These are phyloP conservation scores for Orbilia ellipsospora DNA, from an alignment of 2,329 filamentous ascomycete species.

Conservation along the genomic window DNA sequence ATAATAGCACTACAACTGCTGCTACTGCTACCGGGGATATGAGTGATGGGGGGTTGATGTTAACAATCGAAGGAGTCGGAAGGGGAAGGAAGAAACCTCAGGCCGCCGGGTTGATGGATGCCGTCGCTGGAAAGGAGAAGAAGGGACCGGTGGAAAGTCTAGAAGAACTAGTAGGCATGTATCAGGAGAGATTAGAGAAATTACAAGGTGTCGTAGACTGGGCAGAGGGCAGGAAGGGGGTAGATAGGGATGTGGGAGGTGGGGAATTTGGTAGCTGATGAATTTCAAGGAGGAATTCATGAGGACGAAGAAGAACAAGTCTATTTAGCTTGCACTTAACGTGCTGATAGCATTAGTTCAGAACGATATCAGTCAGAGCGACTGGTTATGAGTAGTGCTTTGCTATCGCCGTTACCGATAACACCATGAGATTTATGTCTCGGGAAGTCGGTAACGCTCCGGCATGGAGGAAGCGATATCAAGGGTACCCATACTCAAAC, in stretches of 20 bases:
- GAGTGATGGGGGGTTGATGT: conserved; percentile 68
- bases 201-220: conserved; percentile 50
- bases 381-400: background rate
- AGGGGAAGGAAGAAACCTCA: conserved; percentile 54
- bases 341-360: too few relatives aligned
- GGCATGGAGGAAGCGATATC: background rate
- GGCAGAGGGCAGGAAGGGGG: conserved; percentile 44
- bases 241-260: conserved; percentile 29
- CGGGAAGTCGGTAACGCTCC: background rate
- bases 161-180: conserved; percentile 46
- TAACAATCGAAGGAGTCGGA: conserved; percentile 71
- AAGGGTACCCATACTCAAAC: background rate
- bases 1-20: conserved; percentile 64
- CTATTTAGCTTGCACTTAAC: background rate
- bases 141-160: conserved; percentile 33
- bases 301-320: background rate
- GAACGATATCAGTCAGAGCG: too few relatives aligned
- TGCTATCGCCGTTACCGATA: background rate
- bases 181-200: conserved; percentile 43
- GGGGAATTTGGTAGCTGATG: conserved; percentile 32
- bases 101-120: conserved; percentile 58
- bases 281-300: background rate
- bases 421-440: background rate
- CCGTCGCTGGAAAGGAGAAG: conserved; percentile 27
- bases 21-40: conserved; percentile 62